A percentile compares a stretch with the other conserved stretches of the same genome.
These are phyloP conservation scores for Populus alba DNA, from an alignment of 345 rosid genomes.

Conservation along the genomic window DNA sequence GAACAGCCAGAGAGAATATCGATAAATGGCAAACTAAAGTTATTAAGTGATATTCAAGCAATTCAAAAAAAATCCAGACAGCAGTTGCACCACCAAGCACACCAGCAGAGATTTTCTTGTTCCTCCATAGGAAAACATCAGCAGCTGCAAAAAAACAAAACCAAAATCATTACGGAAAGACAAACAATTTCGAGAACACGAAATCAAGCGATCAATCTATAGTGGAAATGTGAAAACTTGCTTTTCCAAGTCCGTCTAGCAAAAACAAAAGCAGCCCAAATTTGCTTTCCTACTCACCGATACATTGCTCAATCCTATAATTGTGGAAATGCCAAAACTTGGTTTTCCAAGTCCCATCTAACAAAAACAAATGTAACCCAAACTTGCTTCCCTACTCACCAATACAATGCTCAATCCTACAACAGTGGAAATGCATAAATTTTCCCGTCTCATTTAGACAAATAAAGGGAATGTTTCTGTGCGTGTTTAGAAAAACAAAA, in stretches of 20 bases:
- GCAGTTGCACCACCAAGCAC: conserved; percentile 25
- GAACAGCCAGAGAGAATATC: conserved; percentile 17
- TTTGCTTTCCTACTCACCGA: not conserved
- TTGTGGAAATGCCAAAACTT: not conserved
- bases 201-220: too few relatives aligned
- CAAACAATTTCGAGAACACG: not conserved
- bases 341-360: not conserved
- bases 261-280: not conserved
- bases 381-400: not conserved
- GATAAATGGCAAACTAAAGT: conserved; percentile 23
- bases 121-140: conserved; percentile 34
- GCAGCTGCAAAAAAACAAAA: conserved; percentile 19
- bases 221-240: not conserved
- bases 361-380: not conserved
- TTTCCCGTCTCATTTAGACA: not conserved
- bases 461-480: too few relatives aligned
- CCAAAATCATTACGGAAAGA: not conserved
- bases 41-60: conserved; percentile 26
- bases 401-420: not conserved
- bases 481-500: not conserved
- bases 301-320: too few relatives aligned
- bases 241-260: not conserved
- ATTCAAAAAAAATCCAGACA: conserved; percentile 29
- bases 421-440: not conserved
- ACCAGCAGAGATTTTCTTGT: conserved; percentile 25